Base-by-base conservation (phyloP, 805 yeast genomes). In the Nakazawaea ernobii region DNA sequence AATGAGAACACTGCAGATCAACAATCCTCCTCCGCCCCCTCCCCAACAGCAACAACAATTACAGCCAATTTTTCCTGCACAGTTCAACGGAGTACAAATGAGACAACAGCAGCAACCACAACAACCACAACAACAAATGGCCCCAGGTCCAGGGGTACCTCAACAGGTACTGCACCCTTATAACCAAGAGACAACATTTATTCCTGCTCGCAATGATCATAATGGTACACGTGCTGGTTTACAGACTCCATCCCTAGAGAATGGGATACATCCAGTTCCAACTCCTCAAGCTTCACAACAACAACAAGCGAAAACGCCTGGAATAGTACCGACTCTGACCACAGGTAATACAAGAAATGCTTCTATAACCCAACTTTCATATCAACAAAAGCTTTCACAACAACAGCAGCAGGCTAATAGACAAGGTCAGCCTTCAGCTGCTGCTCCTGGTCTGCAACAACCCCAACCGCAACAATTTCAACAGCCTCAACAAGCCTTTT, bases 1-100 rank as follows among this genome's bases (percentile, higher is more conserved):
- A 14, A 32, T 15, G 27, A 39, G 15, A 14, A 37, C 17, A 32
- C 44, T 10, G 27, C 44, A 17, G 4, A 20, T 20, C 5, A 20
- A 20, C 5, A 20, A 20, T 20, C 24, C 24, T 20, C 24, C 24
- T 20, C 24, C 24, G 5, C 24, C 24, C 5, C 24, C 24, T 20
- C 24, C 24, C 24, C 24, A 20, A 20, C 24, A 28, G n/a, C 51
- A 38, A 39, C 49, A 40, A 35, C 53, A 46, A 33, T 56, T 41
- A 20, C 41, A 35, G 27, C 48, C 32, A 5, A 32, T 35, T 33
- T 17, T 24, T 27, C 41, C 41, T 28, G 17, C 32, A 3, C 41
- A 38, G 20, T 38, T 38, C 11, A 11, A 38, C 20, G 17, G 26
- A 26, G 9, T 29, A 13, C 42, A 39, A n/a, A 29, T 28, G 24